Percentiles rank a stretch among this genome's conserved stretches.
Conservation (phyloP, 2,329 filamentous ascomycete species). For the Biscogniauxia marginata region DNA sequence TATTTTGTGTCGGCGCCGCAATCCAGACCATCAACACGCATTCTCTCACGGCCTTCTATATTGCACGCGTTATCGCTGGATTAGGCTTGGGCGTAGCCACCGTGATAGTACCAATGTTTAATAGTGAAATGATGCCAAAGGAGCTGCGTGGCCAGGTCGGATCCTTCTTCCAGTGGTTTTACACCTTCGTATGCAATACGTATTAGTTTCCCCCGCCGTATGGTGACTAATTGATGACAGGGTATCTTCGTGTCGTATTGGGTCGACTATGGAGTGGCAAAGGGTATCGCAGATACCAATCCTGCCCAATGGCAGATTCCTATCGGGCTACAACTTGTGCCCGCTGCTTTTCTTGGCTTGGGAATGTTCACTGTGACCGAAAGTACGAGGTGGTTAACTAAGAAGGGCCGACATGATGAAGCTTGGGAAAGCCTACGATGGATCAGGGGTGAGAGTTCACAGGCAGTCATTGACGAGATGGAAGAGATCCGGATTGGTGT, state of each 20-base stretch:
- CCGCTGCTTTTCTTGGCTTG: slow-evolving; percentile 45
- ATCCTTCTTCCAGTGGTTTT: slow-evolving; percentile 52
- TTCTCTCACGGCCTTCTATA: slow-evolving; percentile 35
- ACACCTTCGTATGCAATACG: slow-evolving; percentile 26
- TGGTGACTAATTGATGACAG: slow-evolving; percentile 4
- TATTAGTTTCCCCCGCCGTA: slow-evolving; percentile 16
- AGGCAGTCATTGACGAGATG: slow-evolving; percentile 43
- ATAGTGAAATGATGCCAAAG: slow-evolving; percentile 40
- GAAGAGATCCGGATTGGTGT: slow-evolving; percentile 48
- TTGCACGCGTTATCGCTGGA: slow-evolving; percentile 31
- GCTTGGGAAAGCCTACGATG: slow-evolving; percentile 49
- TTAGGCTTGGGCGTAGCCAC: slow-evolving; percentile 32
- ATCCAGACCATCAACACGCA: slow-evolving; percentile 43
- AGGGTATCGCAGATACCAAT: slow-evolving; percentile 29
- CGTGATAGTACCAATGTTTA: slow-evolving; percentile 41
- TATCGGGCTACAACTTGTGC: slow-evolving; percentile 50
- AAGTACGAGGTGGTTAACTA: slow-evolving; percentile 49
- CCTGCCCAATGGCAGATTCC: slow-evolving; percentile 55
- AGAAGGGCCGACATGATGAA: slow-evolving; percentile 42
- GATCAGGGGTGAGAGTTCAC: slow-evolving; percentile 46
- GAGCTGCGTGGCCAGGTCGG: slow-evolving; percentile 48
- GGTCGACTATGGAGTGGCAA: slow-evolving; percentile 48
- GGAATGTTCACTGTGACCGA: slow-evolving; percentile 49
- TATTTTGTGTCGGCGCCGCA: slow-evolving; percentile 42
- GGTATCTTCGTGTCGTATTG: slow-evolving; percentile 53